Base-by-base conservation (phyloP, 2,329 filamentous ascomycete species). In the Ophiostoma ulmi region DNA sequence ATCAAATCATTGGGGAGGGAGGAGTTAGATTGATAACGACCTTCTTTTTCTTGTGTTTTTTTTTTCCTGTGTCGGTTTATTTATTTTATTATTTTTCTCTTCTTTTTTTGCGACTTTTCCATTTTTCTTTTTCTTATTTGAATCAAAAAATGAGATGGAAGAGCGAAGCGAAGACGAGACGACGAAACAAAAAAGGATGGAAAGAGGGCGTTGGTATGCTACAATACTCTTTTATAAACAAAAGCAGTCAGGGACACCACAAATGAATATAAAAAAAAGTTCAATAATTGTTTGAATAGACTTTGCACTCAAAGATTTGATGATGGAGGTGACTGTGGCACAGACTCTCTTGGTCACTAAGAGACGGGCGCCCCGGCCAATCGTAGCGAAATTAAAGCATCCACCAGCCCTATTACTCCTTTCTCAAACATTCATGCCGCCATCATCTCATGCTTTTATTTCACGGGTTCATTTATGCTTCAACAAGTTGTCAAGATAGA, bases 181-280 rank as follows among this genome's bases (percentile, higher is more conserved):
- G 67, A 67, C 48, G 52, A 61, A 69, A 38, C 65, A 67, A 69
- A 69, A 67, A 69, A 70, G 69, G 64, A 66, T 61, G 55, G 39
- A 67, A 69, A 20, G 52, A 38, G 69, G 71, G 71, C 71, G 71
- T 72, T 72, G 71, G 71, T 70, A 69, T 72, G 69, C 67, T 69
- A 67, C 71, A 69, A 72, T 70, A 70, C 67, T 64, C 69, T 55
- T 71, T 38, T 35, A 38, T 69, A 65, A 48, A 52, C 48, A 72
- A 70, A 70, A 72, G 71, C 69, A 70, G 71, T 72, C 71, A 71
- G 69, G 71, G 71, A 71, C 69, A 69, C 63, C 69, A 67, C 63
- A 69, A 39, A 70, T 64, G 67, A 63, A 70, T 69, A 61, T 44
- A 67, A 67, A 70, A 70, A 61, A 70, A 70, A 70, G 52, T 70